A percentile compares a stretch with the other conserved stretches of the same genome.
Evolutionary conservation across 495 filamentous ascomycete genomes (phyloP).

Genomic region (Aspergillus baeticus): DNA sequence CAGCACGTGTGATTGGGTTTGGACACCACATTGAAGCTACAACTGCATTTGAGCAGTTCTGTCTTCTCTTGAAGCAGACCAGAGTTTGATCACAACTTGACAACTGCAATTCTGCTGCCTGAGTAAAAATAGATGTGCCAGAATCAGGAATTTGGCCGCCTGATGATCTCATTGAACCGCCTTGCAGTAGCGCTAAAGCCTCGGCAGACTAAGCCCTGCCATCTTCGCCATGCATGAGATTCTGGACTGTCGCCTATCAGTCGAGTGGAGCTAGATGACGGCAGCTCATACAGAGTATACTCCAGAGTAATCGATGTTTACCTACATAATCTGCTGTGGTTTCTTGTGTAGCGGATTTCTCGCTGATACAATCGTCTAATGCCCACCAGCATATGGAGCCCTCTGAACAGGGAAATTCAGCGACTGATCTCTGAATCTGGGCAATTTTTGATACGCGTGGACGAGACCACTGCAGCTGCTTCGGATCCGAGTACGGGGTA

Average conservation of each 20-base stretch:
- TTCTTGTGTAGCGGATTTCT: too few relatives aligned
- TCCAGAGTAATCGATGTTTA: neutral
- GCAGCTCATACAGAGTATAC: neutral
- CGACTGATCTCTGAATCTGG: too few relatives aligned
- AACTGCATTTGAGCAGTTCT: too few relatives aligned
- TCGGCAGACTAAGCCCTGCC: constrained; percentile 9
- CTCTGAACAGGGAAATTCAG: too few relatives aligned
- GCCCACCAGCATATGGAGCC: too few relatives aligned
- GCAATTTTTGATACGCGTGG: too few relatives aligned
- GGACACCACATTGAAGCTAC: neutral
- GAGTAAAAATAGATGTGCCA: constrained; percentile 4
- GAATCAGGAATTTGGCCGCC: constrained; percentile 7
- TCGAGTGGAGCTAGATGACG: neutral
- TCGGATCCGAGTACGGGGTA: too few relatives aligned
- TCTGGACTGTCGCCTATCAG: neutral
- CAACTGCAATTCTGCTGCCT: neutral
- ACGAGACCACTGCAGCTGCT: too few relatives aligned
- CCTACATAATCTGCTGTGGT: too few relatives aligned
- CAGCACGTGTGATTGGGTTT: neutral
- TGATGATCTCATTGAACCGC: constrained; percentile 3
- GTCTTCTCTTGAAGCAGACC: too few relatives aligned
- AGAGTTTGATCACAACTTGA: neutral
- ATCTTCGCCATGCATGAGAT: neutral
- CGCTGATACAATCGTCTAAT: too few relatives aligned
- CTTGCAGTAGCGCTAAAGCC: neutral